phyloP scores from a whole-genome alignment of 768 basidiomycete genomes.

The Cubamyces lactineus region DNA sequence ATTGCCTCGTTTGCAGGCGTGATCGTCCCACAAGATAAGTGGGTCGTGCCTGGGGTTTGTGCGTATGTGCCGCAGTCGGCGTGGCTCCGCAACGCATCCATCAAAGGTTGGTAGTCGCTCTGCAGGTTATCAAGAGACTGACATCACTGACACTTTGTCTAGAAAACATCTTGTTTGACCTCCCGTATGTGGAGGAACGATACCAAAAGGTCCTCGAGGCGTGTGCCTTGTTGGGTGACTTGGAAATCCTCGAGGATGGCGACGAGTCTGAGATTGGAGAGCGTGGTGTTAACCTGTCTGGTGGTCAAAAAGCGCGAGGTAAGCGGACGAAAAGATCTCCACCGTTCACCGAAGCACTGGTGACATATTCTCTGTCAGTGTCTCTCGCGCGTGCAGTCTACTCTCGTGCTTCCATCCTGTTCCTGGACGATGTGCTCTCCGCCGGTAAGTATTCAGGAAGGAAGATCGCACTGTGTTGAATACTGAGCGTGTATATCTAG shows the following conservation, averaged over 20 bases:
- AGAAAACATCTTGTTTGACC: constrained; percentile 80
- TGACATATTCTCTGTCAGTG: constrained; percentile 42
- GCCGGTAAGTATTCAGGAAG: constrained; percentile 37
- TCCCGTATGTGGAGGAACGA: constrained; percentile 72
- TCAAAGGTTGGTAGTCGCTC: constrained; percentile 42
- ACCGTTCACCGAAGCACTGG: too few species aligned
- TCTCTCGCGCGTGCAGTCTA: constrained; percentile 87
- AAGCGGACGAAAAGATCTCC: constrained; percentile 8
- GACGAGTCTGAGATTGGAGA: constrained; percentile 89
- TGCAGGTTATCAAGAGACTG: not conserved
- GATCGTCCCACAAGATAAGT: constrained; percentile 54
- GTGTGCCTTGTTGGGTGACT: constrained; percentile 71
- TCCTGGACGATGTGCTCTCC: constrained; percentile 82
- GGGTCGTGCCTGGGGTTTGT: constrained; percentile 78
- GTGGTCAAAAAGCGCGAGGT: constrained; percentile 62
- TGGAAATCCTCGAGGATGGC: constrained; percentile 85
- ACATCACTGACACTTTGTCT: constrained; percentile 1
- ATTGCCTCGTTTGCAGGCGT: constrained; percentile 61
- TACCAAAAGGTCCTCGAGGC: constrained; percentile 75
- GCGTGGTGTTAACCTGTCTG: constrained; percentile 66
- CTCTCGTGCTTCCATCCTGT: constrained; percentile 77
- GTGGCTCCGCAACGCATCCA: constrained; percentile 77
- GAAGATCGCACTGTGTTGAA: too few species aligned
- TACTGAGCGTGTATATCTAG: constrained; percentile 37
- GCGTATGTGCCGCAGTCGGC: constrained; percentile 85